phyloP scores from a whole-genome alignment of 225 moss, liverwort and hornwort genomes.

The Takakia lepidozioides region DNA sequence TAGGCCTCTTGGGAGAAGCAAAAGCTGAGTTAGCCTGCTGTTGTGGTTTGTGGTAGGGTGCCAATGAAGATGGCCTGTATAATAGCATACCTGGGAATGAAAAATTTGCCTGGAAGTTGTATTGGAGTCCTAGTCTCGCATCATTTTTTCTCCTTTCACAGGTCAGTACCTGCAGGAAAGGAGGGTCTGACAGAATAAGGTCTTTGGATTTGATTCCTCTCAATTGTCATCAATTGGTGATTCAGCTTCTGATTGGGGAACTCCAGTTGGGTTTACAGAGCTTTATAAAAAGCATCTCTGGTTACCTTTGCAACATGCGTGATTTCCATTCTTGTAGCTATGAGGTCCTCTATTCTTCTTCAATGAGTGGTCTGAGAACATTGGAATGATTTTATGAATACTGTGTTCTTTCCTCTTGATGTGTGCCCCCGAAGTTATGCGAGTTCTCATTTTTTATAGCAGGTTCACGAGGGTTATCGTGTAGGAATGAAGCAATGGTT shows the following conservation, averaged over 20 bases:
- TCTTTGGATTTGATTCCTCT: slow-evolving; percentile 4
- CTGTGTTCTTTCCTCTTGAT: too few relatives aligned
- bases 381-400: too few relatives aligned
- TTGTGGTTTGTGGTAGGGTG: slow-evolving; percentile 5
- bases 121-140: slow-evolving; percentile 3
- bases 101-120: slow-evolving; percentile 8
- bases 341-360: too few relatives aligned
- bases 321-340: too few relatives aligned
- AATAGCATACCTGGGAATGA: slow-evolving; percentile 1
- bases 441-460: too few relatives aligned
- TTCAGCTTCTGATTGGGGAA: slow-evolving; percentile 6
- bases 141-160: slow-evolving; percentile 9
- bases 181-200: slow-evolving; percentile 2
- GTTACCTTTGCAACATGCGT: too few relatives aligned
- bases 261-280: too few relatives aligned
- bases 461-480: too few relatives aligned
- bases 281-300: too few relatives aligned
- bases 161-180: slow-evolving; percentile 2
- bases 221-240: neutral
- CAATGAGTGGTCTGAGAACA: too few relatives aligned
- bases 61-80: slow-evolving; percentile 9
- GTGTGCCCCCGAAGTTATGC: too few relatives aligned
- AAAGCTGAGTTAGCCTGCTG: slow-evolving; percentile 23
- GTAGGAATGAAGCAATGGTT: too few relatives aligned
- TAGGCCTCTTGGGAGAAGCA: slow-evolving; percentile 29